Evolutionary conservation across 2,329 filamentous ascomycete species (phyloP).

Genomic region (Trichoderma koningii): DNA sequence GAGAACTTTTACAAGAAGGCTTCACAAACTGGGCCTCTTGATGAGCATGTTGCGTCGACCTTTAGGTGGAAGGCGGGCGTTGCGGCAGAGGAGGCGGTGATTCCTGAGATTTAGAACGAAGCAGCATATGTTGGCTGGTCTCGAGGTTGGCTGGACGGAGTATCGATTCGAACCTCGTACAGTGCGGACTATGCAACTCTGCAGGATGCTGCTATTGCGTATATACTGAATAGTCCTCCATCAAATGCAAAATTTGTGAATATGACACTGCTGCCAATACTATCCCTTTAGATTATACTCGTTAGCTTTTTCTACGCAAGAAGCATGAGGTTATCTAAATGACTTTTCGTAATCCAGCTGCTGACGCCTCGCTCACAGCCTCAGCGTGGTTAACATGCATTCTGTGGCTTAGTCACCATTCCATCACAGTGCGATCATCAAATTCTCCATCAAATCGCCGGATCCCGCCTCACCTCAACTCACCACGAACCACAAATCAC

Average conservation of each 20-base stretch:
- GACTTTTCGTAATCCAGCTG: not conserved
- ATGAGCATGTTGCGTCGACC: slow-evolving; percentile 54
- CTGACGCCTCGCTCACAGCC: too few relatives aligned
- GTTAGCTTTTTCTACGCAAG: too few relatives aligned
- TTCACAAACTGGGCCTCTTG: slow-evolving; percentile 52
- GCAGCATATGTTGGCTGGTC: too few relatives aligned
- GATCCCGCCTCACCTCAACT: slow-evolving; percentile 6
- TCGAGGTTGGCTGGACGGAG: too few relatives aligned
- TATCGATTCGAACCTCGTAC: not conserved
- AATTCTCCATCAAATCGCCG: not conserved
- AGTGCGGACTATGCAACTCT: not conserved
- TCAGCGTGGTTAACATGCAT: not conserved
- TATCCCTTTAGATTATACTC: not conserved
- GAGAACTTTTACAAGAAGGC: slow-evolving; percentile 59
- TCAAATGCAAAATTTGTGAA: not conserved
- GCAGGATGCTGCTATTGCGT: too few relatives aligned
- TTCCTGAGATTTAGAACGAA: slow-evolving; percentile 25
- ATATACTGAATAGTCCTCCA: not conserved
- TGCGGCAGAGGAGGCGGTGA: slow-evolving; percentile 21
- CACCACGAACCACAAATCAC: not conserved
- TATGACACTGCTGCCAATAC: not conserved
- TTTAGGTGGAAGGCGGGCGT: slow-evolving; percentile 45
- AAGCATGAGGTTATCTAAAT: too few relatives aligned
- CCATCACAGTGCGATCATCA: slow-evolving; percentile 10
- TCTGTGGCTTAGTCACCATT: slow-evolving; percentile 10